Evolutionary conservation across 164 flowering plant species (phyloP).

Genomic region (Akebia trifoliata): DNA sequence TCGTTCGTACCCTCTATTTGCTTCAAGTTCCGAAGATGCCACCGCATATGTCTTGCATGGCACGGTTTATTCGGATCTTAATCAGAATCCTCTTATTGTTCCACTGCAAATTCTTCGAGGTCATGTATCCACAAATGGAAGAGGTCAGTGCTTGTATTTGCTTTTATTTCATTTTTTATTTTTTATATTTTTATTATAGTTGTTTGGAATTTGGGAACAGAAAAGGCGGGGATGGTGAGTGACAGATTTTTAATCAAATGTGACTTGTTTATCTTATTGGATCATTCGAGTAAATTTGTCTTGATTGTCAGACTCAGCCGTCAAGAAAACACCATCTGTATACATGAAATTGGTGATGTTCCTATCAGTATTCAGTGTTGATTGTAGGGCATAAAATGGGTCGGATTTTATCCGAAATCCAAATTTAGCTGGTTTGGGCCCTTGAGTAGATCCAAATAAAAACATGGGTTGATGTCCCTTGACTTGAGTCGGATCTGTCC

Average conservation of each 20-base stretch:
- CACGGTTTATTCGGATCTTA: constrained; percentile 89
- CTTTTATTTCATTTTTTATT: not conserved
- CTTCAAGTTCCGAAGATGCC: constrained; percentile 80
- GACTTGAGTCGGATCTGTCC: no score
- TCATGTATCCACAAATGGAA: constrained; percentile 60
- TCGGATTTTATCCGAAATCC: no score
- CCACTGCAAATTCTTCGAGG: constrained; percentile 88
- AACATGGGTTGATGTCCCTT: no score
- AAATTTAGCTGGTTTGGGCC: no score
- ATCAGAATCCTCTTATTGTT: constrained; percentile 86
- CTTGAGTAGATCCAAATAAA: no score
- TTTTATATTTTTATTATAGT: not conserved
- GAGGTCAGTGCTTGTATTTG: constrained; percentile 52
- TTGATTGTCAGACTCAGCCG: no score
- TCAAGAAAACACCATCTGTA: no score
- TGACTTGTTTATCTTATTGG: no score
- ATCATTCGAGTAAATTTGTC: no score
- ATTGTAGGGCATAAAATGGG: no score
- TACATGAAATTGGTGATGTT: no score
- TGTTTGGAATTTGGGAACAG: not conserved
- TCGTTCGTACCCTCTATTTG: constrained; percentile 88
- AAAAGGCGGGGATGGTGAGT: not conserved
- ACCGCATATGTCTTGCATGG: constrained; percentile 94
- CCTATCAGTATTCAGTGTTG: no score
- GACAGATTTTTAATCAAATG: not conserved